These are phyloP conservation scores for Penicillium tannophilum DNA, from an alignment of 495 filamentous ascomycete species.

Conservation along the genomic window DNA sequence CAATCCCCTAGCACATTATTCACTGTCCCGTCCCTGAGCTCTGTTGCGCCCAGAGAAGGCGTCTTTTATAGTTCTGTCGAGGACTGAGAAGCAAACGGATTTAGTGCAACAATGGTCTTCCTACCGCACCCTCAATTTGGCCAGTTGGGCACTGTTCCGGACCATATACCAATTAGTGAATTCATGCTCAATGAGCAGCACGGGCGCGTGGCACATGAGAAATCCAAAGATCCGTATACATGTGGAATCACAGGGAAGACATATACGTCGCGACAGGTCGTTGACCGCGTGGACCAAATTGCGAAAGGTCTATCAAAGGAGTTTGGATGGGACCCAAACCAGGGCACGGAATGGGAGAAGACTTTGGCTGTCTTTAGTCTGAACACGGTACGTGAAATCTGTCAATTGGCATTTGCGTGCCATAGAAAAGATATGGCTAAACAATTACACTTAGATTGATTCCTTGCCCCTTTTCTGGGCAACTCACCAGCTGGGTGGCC, in stretches of 20 bases:
- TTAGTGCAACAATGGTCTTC: slow-evolving; percentile 69
- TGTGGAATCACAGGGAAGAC: slow-evolving; percentile 76
- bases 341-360: slow-evolving; percentile 85
- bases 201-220: slow-evolving; percentile 64
- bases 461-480: slow-evolving; percentile 76
- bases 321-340: slow-evolving; percentile 72
- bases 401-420: neutral
- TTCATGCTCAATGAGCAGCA: slow-evolving; percentile 78
- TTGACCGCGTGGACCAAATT: slow-evolving; percentile 68
- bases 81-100: too few species aligned
- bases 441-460: slow-evolving; percentile 62
- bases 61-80: too few species aligned
- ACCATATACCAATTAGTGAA: slow-evolving; percentile 73
- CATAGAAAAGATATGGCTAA: neutral
- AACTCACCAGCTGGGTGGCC: slow-evolving; percentile 72
- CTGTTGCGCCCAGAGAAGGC: too few species aligned
- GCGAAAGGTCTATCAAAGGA: slow-evolving; percentile 71
- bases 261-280: slow-evolving; percentile 67
- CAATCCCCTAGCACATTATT: neutral
- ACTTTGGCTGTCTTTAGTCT: slow-evolving; percentile 73
- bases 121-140: slow-evolving; percentile 68
- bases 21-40: neutral
- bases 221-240: slow-evolving; percentile 74
- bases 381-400: slow-evolving; percentile 67
- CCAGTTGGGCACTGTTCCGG: slow-evolving; percentile 68